Evolutionary conservation across 129 eudicot genomes (phyloP), one percentile per base, ranked within the genome.

Genomic region (Ambrosia trifida): DNA sequence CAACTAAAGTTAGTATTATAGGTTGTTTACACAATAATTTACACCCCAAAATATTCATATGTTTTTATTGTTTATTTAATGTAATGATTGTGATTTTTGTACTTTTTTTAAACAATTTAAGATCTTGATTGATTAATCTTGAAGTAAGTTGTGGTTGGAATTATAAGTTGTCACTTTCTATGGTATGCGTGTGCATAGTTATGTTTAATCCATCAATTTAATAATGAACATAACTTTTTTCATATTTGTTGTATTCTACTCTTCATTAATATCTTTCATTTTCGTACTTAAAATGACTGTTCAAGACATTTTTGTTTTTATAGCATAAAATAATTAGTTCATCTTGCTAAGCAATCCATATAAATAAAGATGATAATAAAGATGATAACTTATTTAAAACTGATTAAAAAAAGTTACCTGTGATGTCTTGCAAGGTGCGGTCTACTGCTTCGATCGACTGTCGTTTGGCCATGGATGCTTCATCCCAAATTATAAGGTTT

Each of bases 91-190:
- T 35, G 52, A 51, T 9, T 19, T 31, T 32, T 38, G n/a, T 3
- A 5, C 3, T 2, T 16, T 3, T n/a, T 11, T 53, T 28, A n/a
- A 8, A 17, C 10, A 43, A 32, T 30, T 62, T 13, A 62, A 70
- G 56, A 51, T 33, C 41, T 40, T 61, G 47, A 61, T 77, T 77
- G 81, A 70, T 69, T 69, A 38, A 51, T 62, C 19, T 63, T 70
- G 72, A 78, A 70, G 72, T 70, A 52, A 77, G 32, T 70, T 78
- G 81, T 69, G 81, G 72, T 78, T 53, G 77, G 77, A 41, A 40
- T 61, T 43, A 19, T 62, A 40, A 66, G 35, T 62, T 63, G 81
- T 77, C 77, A 51, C 40, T 78, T 78, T 78, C 61, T 18, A 28
- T 16, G 51, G 66, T 63, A 54, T 63, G n/a, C 67, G 82, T 78